Evolutionary conservation across 495 filamentous ascomycete genomes (phyloP), one percentile per base, ranked within the genome.

Genomic region (Clohesyomyces aquaticus): DNA sequence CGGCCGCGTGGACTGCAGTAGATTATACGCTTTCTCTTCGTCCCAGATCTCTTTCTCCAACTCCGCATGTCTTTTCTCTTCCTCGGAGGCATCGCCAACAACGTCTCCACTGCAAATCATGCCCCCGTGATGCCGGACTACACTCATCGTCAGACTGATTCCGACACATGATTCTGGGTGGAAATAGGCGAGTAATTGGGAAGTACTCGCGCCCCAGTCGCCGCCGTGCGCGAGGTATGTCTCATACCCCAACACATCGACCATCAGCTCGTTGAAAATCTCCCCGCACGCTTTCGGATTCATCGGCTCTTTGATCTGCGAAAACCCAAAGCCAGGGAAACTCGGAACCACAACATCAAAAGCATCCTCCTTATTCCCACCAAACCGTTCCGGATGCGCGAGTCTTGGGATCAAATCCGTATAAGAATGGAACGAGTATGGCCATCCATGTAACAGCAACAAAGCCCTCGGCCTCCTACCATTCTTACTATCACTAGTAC

Each of bases 141-240:
- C 21, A 14, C 28, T 51, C 62, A 79, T 75, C 68, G 80, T 81
- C 27, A 80, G 66, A 53, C 82, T 80, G 16, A 77, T 67, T 26
- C 79, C 82, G 61, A 75, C 72, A 52, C 75, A 74, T 55, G 77
- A 68, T 11, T 67, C 21, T 0, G 80, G 72, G 55, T 79, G 82
- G 41, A 66, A 71, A 19, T 70, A 63, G 22, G 74, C 73, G 65
- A 83, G 77, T 6, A 65, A 64, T 25, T 79, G 76, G 38, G 75
- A 73, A 58, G 82, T 76, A 55, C 74, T 73, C 59, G 73, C 75
- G 51, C 80, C 80, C 77, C 77, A 80, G 66, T 83, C 80, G 56
- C 80, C 80, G 60, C 78, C 80, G 74, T 83, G 80, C 22, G 79
- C 75, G 18, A 77, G 77, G 55, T 81, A 81, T 76, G 77, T 66